Base-by-base conservation (phyloP, 768 basidiomycete species). In the Boletus rufocinnamomeus region DNA sequence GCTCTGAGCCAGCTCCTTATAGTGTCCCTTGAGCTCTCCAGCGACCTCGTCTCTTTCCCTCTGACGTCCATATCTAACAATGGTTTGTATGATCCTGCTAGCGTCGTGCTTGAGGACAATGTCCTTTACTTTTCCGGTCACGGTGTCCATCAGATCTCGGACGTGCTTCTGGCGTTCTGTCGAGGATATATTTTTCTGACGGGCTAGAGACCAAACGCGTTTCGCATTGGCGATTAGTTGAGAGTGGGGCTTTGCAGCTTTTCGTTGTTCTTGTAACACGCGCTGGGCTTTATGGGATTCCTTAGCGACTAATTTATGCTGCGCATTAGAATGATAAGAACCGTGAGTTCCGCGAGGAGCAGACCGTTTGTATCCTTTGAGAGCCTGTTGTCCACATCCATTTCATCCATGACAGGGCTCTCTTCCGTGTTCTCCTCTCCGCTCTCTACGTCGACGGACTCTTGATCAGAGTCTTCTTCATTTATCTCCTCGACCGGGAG, bases 61-160 rank as follows among this genome's bases (percentile, higher is more conserved):
- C 68, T 80, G 88, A 21, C 83, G 79, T 4, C 95, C 95, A 58
- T 89, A 84, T 68, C 91, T 95, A 49, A 96, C 89, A 14, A 90
- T 77, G 0, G 85, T 89, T 71, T 91, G 89, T 23, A 91, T 83
- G 59, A 93, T 93, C 62, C 88, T 83, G 66, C 92, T 93, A 9
- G 93, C 93, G 72, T 96, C 93, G 66, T 96, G 95, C 72, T 95
- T 96, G 69, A 92, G 82, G 2, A 91, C 88, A 38, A 96, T 86
- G 34, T 95, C 93, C 59, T 87, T 86, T 45, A 96, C 86, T 63
- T 86, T 85, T 6, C 93, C 93, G 23, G 88, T 84, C 23, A 94
- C 85, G 46, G 88, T 80, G 32, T 78, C 75, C 84, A 93, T 91
- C 10, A 98, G 80, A 28, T 84, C 82, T 47, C 80, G 77, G 57